Base-by-base conservation (phyloP, 805 yeast genomes). In the Metschnikowia koreensis region DNA sequence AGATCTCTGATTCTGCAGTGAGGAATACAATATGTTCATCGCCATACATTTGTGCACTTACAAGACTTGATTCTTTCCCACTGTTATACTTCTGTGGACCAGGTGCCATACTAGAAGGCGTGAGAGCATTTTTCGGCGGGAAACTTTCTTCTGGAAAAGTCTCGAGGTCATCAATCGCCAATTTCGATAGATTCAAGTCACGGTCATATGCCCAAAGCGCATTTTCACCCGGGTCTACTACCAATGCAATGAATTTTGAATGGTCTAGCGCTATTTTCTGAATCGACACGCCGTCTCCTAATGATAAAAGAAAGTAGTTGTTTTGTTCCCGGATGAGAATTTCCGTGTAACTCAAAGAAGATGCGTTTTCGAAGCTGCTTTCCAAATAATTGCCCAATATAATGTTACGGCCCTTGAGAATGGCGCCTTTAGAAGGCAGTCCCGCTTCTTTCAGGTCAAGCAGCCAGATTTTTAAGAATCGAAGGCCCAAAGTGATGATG, bases 391-490 rank as follows among this genome's bases (percentile, higher is more conserved):
- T 64, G 1, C 84, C 85, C 41, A 86, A 66, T 0, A 85, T 68
- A 1, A 81, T 82, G 57, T 81, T 86, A 48, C 85, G 75, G 0
- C 92, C 91, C 44, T 73, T 73, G 8, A 87, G 66, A 6, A 31
- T 41, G 1, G 48, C 44, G 2, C 34, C 38, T 16, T 51, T 54
- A 7, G 52, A 39, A 27, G 38, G 46, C 27, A 51, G 41, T 5
- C 38, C n/a, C 28, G 50, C 16, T 13, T 49, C 55, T 6, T 26
- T 6, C 6, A 54, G 58, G 11, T 55, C 66, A 38, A 78, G 66
- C 55, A 70, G 76, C 93, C 93, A 87, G 0, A 82, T 66, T 49
- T 85, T 82, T 15, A 86, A 67, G 53, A 82, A 79, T 31, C 92
- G 73, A 12, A 82, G 66, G 0, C 93, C 93, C 43, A 76, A 66